phyloP scores from a whole-genome alignment of 495 filamentous ascomycete species.

The Hypoxylon perforatum region DNA sequence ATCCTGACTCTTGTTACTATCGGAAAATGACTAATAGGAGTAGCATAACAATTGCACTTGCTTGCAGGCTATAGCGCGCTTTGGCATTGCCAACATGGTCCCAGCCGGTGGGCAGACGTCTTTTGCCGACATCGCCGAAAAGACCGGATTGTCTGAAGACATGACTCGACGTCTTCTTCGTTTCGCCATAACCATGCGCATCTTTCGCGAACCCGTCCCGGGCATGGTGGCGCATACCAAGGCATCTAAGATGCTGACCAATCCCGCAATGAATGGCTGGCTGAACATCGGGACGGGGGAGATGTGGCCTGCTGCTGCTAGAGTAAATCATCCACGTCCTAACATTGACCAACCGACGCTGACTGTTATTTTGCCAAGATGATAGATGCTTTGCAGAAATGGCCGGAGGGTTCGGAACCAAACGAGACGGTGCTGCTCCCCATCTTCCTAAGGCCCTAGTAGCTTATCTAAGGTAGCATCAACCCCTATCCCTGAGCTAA shows the following conservation, averaged over 20 bases:
- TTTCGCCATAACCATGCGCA: constrained; percentile 57
- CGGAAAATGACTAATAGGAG: not conserved
- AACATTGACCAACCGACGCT: not conserved
- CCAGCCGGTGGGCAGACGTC: constrained; percentile 45
- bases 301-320: constrained; percentile 29
- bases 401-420: constrained; percentile 43
- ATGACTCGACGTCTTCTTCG: constrained; percentile 54
- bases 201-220: constrained; percentile 55
- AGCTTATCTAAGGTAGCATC: too few relatives aligned
- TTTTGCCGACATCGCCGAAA: constrained; percentile 45
- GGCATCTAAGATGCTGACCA: constrained; percentile 47
- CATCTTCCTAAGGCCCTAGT: too few relatives aligned
- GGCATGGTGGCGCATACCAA: constrained; percentile 40
- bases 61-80: constrained; percentile 50
- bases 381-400: constrained; percentile 37
- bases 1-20: not conserved
- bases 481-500: too few relatives aligned
- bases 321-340: not conserved
- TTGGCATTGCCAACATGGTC: constrained; percentile 47
- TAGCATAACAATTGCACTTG: constrained; percentile 41
- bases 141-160: constrained; percentile 29
- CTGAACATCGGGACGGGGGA: constrained; percentile 39
- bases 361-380: constrained; percentile 30
- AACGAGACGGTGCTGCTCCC: constrained; percentile 42
- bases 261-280: constrained; percentile 46